These are phyloP conservation scores for Solanum ahanhuiri DNA, from an alignment of 257 asterid genomes.

Conservation along the genomic window DNA sequence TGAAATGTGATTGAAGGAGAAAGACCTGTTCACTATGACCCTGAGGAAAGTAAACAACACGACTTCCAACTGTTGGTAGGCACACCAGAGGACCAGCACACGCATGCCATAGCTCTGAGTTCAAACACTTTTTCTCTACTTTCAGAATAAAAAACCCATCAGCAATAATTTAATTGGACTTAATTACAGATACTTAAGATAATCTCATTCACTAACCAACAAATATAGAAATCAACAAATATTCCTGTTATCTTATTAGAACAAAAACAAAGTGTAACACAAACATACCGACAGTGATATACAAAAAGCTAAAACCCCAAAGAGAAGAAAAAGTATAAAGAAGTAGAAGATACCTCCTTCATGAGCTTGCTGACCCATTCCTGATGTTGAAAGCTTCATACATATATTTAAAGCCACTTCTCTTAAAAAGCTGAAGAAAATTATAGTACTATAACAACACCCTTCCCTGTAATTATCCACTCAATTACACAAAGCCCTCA, in stretches of 20 bases:
- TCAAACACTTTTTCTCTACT: constrained; percentile 91
- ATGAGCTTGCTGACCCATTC: constrained; percentile 43
- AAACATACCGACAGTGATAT: neutral
- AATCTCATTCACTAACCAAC: neutral
- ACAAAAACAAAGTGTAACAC: neutral
- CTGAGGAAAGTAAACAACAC: constrained; percentile 98
- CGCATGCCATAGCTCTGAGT: constrained; percentile 98
- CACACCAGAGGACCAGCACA: constrained; percentile 98
- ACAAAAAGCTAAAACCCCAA: constrained; percentile 3
- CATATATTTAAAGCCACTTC: neutral
- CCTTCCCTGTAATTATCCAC: neutral
- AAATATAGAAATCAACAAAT: neutral
- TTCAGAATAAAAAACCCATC: constrained; percentile 26
- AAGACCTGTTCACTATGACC: constrained; percentile 97
- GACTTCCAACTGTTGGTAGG: constrained; percentile 70
- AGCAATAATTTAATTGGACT: constrained; percentile 11
- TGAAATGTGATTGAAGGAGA: neutral
- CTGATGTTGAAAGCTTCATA: constrained; percentile 57
- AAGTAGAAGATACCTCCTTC: constrained; percentile 29
- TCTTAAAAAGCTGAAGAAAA: constrained; percentile 1
- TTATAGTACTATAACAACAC: neutral
- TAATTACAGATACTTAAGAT: neutral
- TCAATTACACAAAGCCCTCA: constrained; percentile 3
- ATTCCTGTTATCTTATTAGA: neutral
- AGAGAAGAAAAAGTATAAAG: neutral